A percentile compares a stretch with the other conserved stretches of the same genome.
Conservation (phyloP, 805 yeast species). For the Saccharomycopsis sp. region DNA sequence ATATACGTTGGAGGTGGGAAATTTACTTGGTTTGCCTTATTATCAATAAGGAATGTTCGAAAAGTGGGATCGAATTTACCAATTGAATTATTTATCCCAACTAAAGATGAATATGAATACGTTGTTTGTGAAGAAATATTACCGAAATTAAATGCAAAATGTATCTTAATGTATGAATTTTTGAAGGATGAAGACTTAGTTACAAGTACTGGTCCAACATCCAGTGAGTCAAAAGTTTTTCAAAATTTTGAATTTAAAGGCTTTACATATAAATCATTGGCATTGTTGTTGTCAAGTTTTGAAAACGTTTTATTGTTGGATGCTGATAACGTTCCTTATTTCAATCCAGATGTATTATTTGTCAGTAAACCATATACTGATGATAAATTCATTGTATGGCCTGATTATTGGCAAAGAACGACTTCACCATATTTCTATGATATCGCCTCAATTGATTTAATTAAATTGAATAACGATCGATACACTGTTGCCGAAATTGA, state of each 20-base stretch:
- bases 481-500: conserved; percentile 24
- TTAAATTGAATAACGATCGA: conserved; percentile 23
- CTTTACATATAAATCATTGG: conserved; percentile 65
- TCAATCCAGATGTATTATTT: conserved; percentile 50
- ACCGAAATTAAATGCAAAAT: conserved; percentile 56
- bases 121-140: conserved; percentile 60
- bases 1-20: conserved; percentile 78
- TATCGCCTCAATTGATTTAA: conserved; percentile 39
- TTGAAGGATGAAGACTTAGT: conserved; percentile 42
- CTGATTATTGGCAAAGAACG: conserved; percentile 66
- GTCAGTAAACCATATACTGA: conserved; percentile 35
- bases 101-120: conserved; percentile 59
- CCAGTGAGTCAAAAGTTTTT: conserved; percentile 45
- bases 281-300: conserved; percentile 65
- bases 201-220: no score
- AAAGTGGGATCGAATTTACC: conserved; percentile 64
- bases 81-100: conserved; percentile 76
- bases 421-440: conserved; percentile 54
- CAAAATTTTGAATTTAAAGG: conserved; percentile 49
- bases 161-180: conserved; percentile 58
- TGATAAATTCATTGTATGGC: conserved; percentile 51
- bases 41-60: conserved; percentile 59
- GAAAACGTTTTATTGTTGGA: conserved; percentile 67
- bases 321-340: conserved; percentile 68
- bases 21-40: conserved; percentile 62